Evolutionary conservation across 2,329 filamentous ascomycete species (phyloP).

Genomic region (Xylaria arbuscula): DNA sequence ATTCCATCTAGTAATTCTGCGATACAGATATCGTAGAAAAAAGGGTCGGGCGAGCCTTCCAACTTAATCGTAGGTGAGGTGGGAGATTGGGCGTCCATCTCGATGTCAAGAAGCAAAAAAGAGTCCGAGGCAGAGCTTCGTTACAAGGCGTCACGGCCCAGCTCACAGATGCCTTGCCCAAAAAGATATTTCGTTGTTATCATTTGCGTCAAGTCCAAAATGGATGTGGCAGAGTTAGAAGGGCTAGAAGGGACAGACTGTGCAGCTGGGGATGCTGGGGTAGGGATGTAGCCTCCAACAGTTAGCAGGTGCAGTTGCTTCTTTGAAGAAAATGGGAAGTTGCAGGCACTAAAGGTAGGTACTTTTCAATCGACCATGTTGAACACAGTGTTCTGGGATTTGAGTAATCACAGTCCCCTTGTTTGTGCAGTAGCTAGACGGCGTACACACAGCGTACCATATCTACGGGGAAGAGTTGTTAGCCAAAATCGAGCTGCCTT

Average conservation of each 20-base stretch:
- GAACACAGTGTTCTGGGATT: neutral
- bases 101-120: neutral
- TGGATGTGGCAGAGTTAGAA: too few species aligned
- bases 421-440: neutral
- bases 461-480: neutral
- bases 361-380: neutral
- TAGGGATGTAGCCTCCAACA: too few species aligned
- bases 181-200: too few species aligned
- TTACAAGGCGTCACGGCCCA: neutral
- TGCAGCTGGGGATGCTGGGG: too few species aligned
- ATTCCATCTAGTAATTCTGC: neutral
- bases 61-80: neutral
- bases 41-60: neutral
- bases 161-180: too few species aligned
- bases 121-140: neutral
- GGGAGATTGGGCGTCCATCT: slow-evolving; percentile 18
- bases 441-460: neutral
- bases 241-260: too few species aligned
- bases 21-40: neutral
- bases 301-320: too few species aligned
- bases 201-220: too few species aligned
- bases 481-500: neutral
- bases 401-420: too few species aligned
- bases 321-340: too few species aligned
- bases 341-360: too few species aligned